phyloP scores from a whole-genome alignment of 768 basidiomycete genomes.

The Rhizopogon vulgaris region DNA sequence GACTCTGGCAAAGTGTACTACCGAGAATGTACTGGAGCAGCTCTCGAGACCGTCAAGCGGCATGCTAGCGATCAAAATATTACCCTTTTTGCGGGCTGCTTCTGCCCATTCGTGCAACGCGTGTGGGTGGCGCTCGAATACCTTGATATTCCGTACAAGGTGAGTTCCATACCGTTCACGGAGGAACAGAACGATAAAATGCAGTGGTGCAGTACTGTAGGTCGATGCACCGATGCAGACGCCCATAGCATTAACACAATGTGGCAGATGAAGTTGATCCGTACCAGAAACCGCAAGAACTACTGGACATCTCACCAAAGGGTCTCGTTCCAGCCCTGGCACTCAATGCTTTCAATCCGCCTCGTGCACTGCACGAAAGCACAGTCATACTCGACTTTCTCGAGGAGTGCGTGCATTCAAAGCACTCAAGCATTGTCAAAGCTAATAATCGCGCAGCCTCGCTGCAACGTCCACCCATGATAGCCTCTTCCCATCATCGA shows the following conservation, averaged over 20 bases:
- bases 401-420: conserved; percentile 51
- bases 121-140: conserved; percentile 74
- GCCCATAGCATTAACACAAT: background rate
- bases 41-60: conserved; percentile 48
- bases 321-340: conserved; percentile 72
- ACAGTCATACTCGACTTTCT: conserved; percentile 75
- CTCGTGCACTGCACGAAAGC: conserved; percentile 69
- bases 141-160: conserved; percentile 66
- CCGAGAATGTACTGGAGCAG: conserved; percentile 39
- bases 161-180: conserved; percentile 18
- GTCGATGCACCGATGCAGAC: conserved; percentile 1
- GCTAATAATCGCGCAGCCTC: conserved; percentile 29
- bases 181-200: background rate
- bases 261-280: conserved; percentile 70
- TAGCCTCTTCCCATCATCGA: conserved; percentile 50
- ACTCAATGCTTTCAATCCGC: conserved; percentile 46
- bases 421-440: background rate
- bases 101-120: conserved; percentile 80
- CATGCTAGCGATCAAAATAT: conserved; percentile 47
- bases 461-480: conserved; percentile 41
- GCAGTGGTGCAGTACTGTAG: conserved; percentile 31
- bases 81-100: conserved; percentile 66
- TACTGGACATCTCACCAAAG: conserved; percentile 77
- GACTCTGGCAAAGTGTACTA: conserved; percentile 39
- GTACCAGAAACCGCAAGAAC: conserved; percentile 73